Conservation (phyloP, 441 rosid species). For the Omphalea diandra region DNA sequence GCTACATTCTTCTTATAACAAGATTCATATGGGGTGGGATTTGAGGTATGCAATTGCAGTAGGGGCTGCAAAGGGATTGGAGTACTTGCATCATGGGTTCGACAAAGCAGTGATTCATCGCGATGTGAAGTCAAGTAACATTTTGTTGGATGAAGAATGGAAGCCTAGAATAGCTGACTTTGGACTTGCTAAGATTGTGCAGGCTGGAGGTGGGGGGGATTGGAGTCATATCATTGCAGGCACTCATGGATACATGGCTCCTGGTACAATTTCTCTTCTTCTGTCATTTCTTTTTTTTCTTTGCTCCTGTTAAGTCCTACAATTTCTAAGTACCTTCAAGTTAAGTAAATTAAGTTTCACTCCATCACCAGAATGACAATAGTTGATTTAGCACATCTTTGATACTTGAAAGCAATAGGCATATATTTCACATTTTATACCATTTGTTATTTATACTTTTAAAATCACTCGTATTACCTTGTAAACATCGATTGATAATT, state of each 20-base stretch:
- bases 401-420: no score
- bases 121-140: conserved; percentile 91
- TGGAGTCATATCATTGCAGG: conserved; percentile 77
- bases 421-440: no score
- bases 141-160: conserved; percentile 74
- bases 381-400: no score
- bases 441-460: no score
- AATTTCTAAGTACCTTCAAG: no score
- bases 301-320: neutral
- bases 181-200: conserved; percentile 87
- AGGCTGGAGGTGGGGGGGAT: conserved; percentile 43
- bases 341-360: no score
- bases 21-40: conserved; percentile 73
- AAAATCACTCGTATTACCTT: no score
- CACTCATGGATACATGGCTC: conserved; percentile 91
- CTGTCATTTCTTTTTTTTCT: neutral
- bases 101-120: conserved; percentile 79
- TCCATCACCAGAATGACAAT: no score
- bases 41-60: conserved; percentile 68
- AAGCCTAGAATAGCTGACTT: conserved; percentile 96
- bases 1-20: conserved; percentile 52
- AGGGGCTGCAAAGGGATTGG: conserved; percentile 80
- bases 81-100: conserved; percentile 86
- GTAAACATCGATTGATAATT: neutral
- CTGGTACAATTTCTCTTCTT: conserved; percentile 47